These are phyloP conservation scores for Dioszegia crocea DNA, from an alignment of 768 basidiomycete genomes.

Conservation along the genomic window DNA sequence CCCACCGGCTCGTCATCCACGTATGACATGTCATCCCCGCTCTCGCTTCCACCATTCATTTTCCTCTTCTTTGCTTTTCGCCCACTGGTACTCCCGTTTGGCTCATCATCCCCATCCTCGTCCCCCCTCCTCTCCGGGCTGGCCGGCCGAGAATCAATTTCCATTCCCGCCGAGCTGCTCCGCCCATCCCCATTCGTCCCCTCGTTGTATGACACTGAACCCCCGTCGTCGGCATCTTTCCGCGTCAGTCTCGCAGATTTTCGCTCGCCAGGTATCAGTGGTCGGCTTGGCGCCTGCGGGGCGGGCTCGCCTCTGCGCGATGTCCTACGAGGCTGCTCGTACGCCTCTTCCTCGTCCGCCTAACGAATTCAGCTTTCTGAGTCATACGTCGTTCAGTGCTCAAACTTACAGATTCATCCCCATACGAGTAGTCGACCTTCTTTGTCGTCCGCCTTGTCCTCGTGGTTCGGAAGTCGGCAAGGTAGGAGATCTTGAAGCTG, in stretches of 20 bases:
- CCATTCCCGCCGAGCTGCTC: neutral
- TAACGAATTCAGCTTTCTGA: neutral
- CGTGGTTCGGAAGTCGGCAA: constrained; percentile 33
- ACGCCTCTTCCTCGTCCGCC: constrained; percentile 1
- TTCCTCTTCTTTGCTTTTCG: neutral
- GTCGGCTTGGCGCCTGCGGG: neutral
- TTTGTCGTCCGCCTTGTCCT: constrained; percentile 29
- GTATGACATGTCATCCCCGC: neutral
- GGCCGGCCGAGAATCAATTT: neutral
- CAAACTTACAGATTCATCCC: constrained; percentile 1
- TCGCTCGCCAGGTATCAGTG: constrained; percentile 38
- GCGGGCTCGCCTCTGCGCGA: neutral
- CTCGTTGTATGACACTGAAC: constrained; percentile 1
- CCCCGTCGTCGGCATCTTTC: neutral
- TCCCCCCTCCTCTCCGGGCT: neutral
- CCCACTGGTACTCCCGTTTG: neutral
- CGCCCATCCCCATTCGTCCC: neutral
- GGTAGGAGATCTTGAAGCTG: constrained; percentile 19
- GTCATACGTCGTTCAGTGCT: neutral
- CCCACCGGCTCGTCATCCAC: neutral
- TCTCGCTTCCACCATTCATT: neutral
- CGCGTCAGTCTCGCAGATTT: constrained; percentile 18
- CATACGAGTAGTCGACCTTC: constrained; percentile 37
- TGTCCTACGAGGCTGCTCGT: constrained; percentile 2
- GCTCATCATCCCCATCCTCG: neutral